Percentiles rank a stretch among this genome's conserved stretches.
These are phyloP conservation scores for Hypholoma fasciculare DNA, from an alignment of 768 basidiomycete genomes.

Conservation along the genomic window DNA sequence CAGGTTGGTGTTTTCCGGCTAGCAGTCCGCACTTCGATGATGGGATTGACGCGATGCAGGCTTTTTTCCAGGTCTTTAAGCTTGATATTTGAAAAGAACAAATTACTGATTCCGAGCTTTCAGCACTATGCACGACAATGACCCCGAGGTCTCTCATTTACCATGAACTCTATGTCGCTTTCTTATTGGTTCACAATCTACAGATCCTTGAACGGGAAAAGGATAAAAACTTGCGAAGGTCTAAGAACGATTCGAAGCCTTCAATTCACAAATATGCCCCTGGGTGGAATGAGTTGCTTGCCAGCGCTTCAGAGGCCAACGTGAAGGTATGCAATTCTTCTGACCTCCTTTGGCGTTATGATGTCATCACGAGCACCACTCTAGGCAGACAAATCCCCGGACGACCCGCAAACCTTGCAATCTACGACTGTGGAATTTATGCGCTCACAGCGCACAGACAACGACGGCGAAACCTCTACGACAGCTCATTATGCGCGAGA, in stretches of 20 bases:
- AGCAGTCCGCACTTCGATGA: not conserved
- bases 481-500: slow-evolving; percentile 40
- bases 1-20: slow-evolving; percentile 19
- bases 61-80: slow-evolving; percentile 14
- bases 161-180: not conserved
- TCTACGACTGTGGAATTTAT: slow-evolving; percentile 43
- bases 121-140: slow-evolving; percentile 62
- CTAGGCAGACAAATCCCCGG: slow-evolving; percentile 42
- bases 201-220: slow-evolving; percentile 57
- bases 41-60: not conserved
- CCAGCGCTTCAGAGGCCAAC: slow-evolving; percentile 61
- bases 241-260: slow-evolving; percentile 42
- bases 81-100: not conserved
- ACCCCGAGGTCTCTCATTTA: slow-evolving; percentile 42
- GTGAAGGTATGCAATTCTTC: slow-evolving; percentile 47
- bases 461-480: slow-evolving; percentile 31
- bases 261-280: slow-evolving; percentile 56
- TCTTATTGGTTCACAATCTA: not conserved
- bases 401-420: slow-evolving; percentile 34
- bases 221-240: slow-evolving; percentile 42
- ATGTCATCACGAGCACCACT: not conserved
- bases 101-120: not conserved
- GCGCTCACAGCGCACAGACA: slow-evolving; percentile 34
- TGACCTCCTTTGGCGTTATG: not conserved
- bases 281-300: slow-evolving; percentile 73